A percentile compares a stretch with the other conserved stretches of the same genome.
Evolutionary conservation across 208 protist species (phyloP).

Genomic region (Lotmaria passim): DNA sequence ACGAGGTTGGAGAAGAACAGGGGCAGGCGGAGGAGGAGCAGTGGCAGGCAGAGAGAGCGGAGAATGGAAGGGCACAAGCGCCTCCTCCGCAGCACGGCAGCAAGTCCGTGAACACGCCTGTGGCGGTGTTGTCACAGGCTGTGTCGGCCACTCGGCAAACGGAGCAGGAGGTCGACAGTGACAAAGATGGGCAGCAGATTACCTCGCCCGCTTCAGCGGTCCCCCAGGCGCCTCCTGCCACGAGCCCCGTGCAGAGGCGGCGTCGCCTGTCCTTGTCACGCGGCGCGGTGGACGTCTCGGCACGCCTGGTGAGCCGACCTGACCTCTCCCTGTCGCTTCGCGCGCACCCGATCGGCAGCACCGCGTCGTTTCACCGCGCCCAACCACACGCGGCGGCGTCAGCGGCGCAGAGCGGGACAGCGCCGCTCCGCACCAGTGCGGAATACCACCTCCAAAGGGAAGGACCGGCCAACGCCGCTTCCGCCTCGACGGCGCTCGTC

Average conservation of each 20-base stretch:
- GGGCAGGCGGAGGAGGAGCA: background rate
- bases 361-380: background rate
- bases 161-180: too few species aligned
- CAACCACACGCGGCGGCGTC: background rate
- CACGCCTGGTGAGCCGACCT: constrained; percentile 8
- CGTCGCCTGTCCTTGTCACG: constrained; percentile 13
- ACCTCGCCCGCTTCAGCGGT: too few species aligned
- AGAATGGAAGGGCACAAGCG: too few species aligned
- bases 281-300: constrained; percentile 21
- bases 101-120: too few species aligned
- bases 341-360: background rate
- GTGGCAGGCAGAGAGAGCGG: background rate
- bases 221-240: background rate
- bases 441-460: background rate
- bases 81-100: background rate
- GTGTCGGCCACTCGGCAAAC: too few species aligned
- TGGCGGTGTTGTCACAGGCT: too few species aligned
- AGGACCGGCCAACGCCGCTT: background rate
- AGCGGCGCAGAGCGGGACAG: background rate
- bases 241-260: background rate
- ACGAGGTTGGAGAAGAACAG: background rate
- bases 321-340: constrained; percentile 7
- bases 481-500: background rate
- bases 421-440: constrained; percentile 3
- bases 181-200: too few species aligned